A percentile compares a stretch with the other conserved stretches of the same genome.
Conservation (phyloP, 495 filamentous ascomycete genomes). For the Lophium mytilinum region DNA sequence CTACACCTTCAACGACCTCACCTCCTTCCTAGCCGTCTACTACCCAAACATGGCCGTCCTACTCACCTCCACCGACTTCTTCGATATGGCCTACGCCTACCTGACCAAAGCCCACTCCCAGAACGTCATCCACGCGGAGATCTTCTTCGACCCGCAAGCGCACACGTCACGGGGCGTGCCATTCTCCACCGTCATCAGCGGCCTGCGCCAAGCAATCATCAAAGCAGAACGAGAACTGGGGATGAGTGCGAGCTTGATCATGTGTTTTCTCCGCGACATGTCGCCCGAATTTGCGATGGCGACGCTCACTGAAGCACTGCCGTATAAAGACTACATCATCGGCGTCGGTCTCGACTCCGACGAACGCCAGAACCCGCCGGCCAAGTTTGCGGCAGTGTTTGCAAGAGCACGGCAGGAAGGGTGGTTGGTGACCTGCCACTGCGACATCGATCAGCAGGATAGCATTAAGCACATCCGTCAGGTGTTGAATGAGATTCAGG, state of each 20-base stretch:
- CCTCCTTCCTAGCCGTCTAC: slow-evolving; percentile 7
- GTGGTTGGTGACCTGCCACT: slow-evolving; percentile 10
- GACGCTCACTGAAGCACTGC: slow-evolving; percentile 4
- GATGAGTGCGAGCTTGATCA: slow-evolving; percentile 7
- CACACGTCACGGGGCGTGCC: slow-evolving; percentile 4
- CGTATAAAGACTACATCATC: slow-evolving; percentile 4
- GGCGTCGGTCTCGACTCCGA: slow-evolving; percentile 14
- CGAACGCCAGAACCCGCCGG: slow-evolving; percentile 8
- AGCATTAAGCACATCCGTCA: slow-evolving; percentile 11
- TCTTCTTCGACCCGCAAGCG: slow-evolving; percentile 7
- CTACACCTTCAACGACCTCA: slow-evolving; percentile 4
- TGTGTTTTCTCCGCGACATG: slow-evolving; percentile 17
- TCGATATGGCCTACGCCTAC: slow-evolving; percentile 5
- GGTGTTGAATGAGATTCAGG: background rate
- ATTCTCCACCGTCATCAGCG: slow-evolving; percentile 1
- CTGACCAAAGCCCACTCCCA: slow-evolving; percentile 5
- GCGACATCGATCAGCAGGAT: slow-evolving; percentile 11
- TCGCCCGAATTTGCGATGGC: slow-evolving; percentile 5
- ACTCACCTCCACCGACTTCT: slow-evolving; percentile 1
- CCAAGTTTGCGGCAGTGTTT: slow-evolving; percentile 5
- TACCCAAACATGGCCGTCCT: slow-evolving; percentile 2
- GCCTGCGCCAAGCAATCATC: background rate
- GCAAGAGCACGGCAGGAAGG: slow-evolving; percentile 4
- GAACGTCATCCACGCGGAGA: slow-evolving; percentile 3
- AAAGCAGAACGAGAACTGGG: slow-evolving; percentile 4